Conservation (phyloP, 2,329 filamentous ascomycete species). For the Colletotrichum aenigma region DNA sequence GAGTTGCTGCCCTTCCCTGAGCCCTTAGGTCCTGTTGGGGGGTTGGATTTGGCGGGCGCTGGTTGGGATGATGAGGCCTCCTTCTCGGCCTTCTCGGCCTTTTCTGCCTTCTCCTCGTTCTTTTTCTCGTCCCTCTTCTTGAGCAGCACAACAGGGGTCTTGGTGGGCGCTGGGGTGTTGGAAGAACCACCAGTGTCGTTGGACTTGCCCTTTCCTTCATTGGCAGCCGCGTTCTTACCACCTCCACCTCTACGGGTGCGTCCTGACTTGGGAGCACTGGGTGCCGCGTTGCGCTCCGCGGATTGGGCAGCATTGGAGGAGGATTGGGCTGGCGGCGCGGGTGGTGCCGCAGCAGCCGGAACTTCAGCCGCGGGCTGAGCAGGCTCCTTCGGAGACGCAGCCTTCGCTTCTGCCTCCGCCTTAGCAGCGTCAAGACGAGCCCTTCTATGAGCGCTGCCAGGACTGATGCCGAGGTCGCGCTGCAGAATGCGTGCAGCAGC, state of each 20-base stretch:
- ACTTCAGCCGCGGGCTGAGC: conserved; percentile 23
- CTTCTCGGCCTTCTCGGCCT: conserved; percentile 14
- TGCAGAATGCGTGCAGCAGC: conserved; percentile 69
- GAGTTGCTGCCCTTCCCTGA: conserved; percentile 18
- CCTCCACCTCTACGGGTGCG: conserved; percentile 31
- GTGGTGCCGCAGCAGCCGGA: conserved; percentile 21
- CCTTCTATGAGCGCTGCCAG: conserved; percentile 65
- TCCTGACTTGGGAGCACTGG: conserved; percentile 18
- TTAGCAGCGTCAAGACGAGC: conserved; percentile 64
- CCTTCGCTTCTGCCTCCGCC: conserved; percentile 53
- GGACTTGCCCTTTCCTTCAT: conserved; percentile 40
- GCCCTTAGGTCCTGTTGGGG: conserved; percentile 28
- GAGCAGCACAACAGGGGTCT: conserved; percentile 40
- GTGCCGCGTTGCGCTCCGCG: conserved; percentile 8
- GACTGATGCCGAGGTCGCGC: conserved; percentile 68
- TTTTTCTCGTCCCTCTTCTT: conserved; percentile 42
- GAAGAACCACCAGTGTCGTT: conserved; percentile 29
- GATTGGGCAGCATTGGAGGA: not conserved
- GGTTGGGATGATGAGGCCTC: conserved; percentile 5
- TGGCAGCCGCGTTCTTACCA: conserved; percentile 36
- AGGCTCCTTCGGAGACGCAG: conserved; percentile 35
- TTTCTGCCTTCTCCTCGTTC: conserved; percentile 6
- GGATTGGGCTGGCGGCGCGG: not conserved
- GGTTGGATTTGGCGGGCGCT: not conserved
- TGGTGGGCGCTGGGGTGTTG: conserved; percentile 29